Evolutionary conservation across 306 rosid genomes (phyloP), one percentile per base, ranked within the genome.

Genomic region (Mimosa pudica): DNA sequence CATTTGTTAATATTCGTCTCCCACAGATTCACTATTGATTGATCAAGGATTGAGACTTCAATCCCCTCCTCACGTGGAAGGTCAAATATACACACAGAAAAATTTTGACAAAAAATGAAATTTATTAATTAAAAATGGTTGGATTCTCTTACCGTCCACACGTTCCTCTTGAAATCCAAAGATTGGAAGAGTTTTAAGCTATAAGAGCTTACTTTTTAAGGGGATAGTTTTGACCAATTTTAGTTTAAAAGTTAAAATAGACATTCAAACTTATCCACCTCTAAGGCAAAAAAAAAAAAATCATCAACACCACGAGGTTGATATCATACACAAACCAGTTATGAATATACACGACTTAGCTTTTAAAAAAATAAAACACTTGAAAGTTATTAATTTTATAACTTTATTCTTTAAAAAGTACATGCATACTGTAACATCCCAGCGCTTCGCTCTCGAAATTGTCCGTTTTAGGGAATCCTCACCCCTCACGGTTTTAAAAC

Each of bases 51-150:
- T 10, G 33, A 16, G 77, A 45, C 62, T 60, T 64, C 73, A n/a
- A 80, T 81, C 70, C 54, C 17, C 55, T 65, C 48, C 41, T 69
- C 91, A 83, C 87, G 83, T 88, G 89, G 79, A 77, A 62, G 17
- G 62, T 60, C 47, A 14, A 62, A 33, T 14, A 58, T n/a, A 45
- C 18, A 83, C 51, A 6, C 7, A 74, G 1, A 10, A 32, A n/a
- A 57, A 55, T 74, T 54, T 38, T 55, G 6, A 52, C 8, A 1
- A 54, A 18, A 55, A 54, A 35, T 52, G 41, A 0, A 38, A 10
- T 20, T 11, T 20, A 5, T 16, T 17, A 36, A 10, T 52, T 52
- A 4, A 36, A 54, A 17, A 35, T 16, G 10, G 7, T 35, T 33
- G 32, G 35, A 32, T 73, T n/a, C 38, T 30, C 47, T 52, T 35